Conservation (phyloP, 805 yeast genomes). For the Schizosaccharomyces cryophilus region DNA sequence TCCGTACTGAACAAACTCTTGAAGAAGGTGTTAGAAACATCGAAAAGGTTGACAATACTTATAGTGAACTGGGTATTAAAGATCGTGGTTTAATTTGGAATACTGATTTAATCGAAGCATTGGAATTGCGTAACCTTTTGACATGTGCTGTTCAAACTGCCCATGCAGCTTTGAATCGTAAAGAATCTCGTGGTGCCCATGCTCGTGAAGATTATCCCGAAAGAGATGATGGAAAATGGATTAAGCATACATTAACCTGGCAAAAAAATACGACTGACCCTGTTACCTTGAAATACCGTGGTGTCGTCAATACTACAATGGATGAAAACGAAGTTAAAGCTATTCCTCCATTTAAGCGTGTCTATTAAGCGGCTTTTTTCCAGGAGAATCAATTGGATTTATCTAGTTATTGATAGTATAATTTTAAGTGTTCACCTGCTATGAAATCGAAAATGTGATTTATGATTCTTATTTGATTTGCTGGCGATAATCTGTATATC, state of each 20-base stretch:
- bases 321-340: conserved; percentile 83
- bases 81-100: conserved; percentile 98
- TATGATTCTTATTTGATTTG: too few species aligned
- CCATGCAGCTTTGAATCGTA: conserved; percentile 75
- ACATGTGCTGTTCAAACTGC: conserved; percentile 97
- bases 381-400: background rate
- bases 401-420: background rate
- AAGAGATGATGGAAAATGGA: conserved; percentile 92
- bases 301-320: conserved; percentile 57
- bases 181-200: conserved; percentile 96
- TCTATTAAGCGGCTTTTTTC: conserved; percentile 29
- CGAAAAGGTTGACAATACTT: conserved; percentile 45
- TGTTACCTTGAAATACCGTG: conserved; percentile 61
- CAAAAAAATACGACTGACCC: conserved; percentile 48
- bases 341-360: conserved; percentile 93
- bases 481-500: too few species aligned
- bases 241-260: conserved; percentile 91
- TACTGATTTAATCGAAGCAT: conserved; percentile 84
- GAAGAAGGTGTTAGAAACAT: conserved; percentile 77
- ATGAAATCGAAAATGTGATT: too few species aligned
- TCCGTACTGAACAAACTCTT: conserved; percentile 77
- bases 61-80: conserved; percentile 55
- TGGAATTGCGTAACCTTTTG: conserved; percentile 84
- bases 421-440: background rate
- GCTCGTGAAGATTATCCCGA: conserved; percentile 94